Conservation (phyloP, 257 asterid genomes). For the Euphrasia confusa region DNA sequence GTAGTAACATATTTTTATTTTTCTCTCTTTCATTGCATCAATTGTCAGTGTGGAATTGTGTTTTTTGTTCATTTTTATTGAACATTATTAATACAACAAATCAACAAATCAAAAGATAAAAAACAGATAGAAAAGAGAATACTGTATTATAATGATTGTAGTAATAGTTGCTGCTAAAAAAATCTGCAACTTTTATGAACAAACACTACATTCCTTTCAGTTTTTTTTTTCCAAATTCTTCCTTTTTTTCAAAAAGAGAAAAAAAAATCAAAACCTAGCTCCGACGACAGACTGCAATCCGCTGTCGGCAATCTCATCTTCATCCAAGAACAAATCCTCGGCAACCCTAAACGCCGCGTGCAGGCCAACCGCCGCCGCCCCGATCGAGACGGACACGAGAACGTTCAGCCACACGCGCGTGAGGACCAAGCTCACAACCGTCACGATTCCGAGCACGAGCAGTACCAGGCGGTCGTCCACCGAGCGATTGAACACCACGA, state of each 20-base stretch:
- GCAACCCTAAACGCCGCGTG: conserved; percentile 61
- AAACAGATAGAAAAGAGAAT: too few relatives aligned
- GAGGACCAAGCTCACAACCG: conserved; percentile 43
- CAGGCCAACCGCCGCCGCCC: conserved; percentile 31
- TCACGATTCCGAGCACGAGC: conserved; percentile 38
- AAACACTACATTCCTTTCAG: too few relatives aligned
- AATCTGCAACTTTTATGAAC: too few relatives aligned
- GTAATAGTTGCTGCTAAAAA: too few relatives aligned
- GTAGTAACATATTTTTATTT: too few relatives aligned
- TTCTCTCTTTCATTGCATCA: too few relatives aligned
- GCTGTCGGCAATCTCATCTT: conserved; percentile 50
- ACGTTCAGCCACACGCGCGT: conserved; percentile 68
- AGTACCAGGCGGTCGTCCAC: conserved; percentile 57
- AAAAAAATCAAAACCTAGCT: conserved; percentile 26
- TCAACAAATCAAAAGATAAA: too few relatives aligned
- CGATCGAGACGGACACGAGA: conserved; percentile 42
- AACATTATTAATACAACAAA: too few relatives aligned
- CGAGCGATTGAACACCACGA: conserved; percentile 45
- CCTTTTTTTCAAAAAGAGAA: neutral
- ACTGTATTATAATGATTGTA: too few relatives aligned
- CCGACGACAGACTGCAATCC: conserved; percentile 61
- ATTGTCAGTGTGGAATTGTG: too few relatives aligned
- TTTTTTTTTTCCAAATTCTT: too few relatives aligned
- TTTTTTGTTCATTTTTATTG: too few relatives aligned
- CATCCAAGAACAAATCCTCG: conserved; percentile 65